These are phyloP conservation scores for Podila epigama DNA, from an alignment of 192 early-diverging fungal species.

Conservation along the genomic window DNA sequence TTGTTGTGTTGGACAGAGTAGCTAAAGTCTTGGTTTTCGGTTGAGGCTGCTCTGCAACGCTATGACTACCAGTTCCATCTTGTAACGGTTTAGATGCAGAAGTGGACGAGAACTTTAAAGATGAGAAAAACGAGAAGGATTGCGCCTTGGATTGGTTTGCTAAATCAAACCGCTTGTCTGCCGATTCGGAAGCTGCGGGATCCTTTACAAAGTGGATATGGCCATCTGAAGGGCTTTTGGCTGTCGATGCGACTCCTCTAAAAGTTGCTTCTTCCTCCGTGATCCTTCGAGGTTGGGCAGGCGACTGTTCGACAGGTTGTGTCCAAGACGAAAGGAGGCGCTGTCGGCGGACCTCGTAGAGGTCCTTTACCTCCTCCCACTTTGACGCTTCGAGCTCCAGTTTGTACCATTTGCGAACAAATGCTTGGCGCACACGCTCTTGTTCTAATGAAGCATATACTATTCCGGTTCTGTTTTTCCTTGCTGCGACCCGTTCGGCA, in stretches of 20 bases:
- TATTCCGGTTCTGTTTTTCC: background rate
- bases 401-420: constrained; percentile 18
- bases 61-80: no score
- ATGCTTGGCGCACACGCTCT: background rate
- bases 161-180: background rate
- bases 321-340: no score
- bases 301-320: no score
- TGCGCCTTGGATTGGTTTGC: background rate
- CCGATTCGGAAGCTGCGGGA: background rate
- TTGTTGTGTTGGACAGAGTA: background rate
- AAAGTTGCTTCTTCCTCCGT: background rate
- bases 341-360: constrained; percentile 17
- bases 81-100: background rate
- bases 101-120: background rate
- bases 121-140: background rate
- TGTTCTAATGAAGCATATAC: background rate
- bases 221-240: background rate
- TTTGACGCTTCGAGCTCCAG: constrained; percentile 17
- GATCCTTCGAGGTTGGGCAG: no score
- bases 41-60: background rate
- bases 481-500: background rate
- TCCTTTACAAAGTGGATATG: background rate
- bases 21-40: background rate
- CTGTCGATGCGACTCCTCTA: no score
- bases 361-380: constrained; percentile 27